Percentiles rank a stretch among this genome's conserved stretches.
Conservation (phyloP, 2,329 filamentous ascomycete genomes). For the Monosporascus sp. region DNA sequence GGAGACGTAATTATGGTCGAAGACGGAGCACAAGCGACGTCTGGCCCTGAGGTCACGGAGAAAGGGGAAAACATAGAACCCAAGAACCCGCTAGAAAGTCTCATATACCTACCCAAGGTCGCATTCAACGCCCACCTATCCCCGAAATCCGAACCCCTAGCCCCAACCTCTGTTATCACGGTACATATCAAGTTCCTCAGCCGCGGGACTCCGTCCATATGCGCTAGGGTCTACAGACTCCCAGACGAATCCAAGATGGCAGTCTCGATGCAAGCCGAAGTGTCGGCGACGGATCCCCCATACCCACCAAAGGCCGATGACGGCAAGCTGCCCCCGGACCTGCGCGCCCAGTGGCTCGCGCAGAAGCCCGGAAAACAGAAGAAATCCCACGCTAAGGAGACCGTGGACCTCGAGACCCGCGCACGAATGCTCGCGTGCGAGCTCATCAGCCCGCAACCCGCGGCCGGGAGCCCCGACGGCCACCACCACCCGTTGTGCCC, state of each 20-base stretch:
- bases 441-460: conserved; percentile 32
- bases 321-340: conserved; percentile 35
- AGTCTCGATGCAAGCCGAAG: conserved; percentile 30
- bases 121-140: conserved; percentile 30
- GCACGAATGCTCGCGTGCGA: conserved; percentile 43
- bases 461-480: conserved; percentile 32
- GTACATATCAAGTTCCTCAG: conserved; percentile 62
- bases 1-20: conserved; percentile 9
- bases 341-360: conserved; percentile 69
- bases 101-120: conserved; percentile 33
- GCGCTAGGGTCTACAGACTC: conserved; percentile 82
- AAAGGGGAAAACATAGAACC: not conserved
- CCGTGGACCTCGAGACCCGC: conserved; percentile 30
- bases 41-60: not conserved
- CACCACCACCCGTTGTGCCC: conserved; percentile 70
- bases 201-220: conserved; percentile 64
- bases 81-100: conserved; percentile 16
- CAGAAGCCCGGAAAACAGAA: conserved; percentile 24
- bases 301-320: not conserved
- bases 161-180: conserved; percentile 44
- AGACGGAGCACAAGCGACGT: conserved; percentile 2
- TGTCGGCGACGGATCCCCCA: conserved; percentile 39
- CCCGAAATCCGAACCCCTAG: conserved; percentile 19
- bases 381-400: not conserved
- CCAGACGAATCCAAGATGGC: conserved; percentile 36